Evolutionary conservation across 2,329 filamentous ascomycete species (phyloP).

Genomic region (Fusarium brevicatenulatum): DNA sequence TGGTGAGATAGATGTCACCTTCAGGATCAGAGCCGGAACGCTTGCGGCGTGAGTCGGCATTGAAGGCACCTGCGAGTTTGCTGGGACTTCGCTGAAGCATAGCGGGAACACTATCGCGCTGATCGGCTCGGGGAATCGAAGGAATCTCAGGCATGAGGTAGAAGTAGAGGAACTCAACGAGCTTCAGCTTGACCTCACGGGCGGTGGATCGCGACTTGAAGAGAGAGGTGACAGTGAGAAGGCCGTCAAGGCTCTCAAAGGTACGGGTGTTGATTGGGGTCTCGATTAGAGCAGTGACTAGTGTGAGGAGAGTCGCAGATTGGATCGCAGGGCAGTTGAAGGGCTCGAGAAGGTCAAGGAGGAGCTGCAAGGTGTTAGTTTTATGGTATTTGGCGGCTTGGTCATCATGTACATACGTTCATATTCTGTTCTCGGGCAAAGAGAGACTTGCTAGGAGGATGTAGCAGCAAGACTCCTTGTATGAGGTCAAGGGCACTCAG

Average conservation of each 20-base stretch:
- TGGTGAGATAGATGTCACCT: conserved; percentile 64
- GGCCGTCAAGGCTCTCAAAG: conserved; percentile 91
- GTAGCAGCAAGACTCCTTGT: conserved; percentile 86
- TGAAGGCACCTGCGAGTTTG: conserved; percentile 71
- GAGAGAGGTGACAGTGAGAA: conserved; percentile 89
- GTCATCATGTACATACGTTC: conserved; percentile 70
- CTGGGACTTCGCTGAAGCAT: conserved; percentile 74
- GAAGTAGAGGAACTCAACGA: conserved; percentile 98
- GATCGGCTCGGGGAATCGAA: conserved; percentile 61
- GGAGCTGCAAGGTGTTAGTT: conserved; percentile 62
- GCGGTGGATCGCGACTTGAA: conserved; percentile 90
- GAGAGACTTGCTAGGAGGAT: conserved; percentile 87
- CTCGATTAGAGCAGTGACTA: conserved; percentile 89
- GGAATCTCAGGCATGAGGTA: conserved; percentile 94
- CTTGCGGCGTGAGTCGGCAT: conserved; percentile 46
- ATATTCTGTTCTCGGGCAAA: conserved; percentile 93
- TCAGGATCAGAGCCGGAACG: conserved; percentile 49
- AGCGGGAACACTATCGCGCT: conserved; percentile 57
- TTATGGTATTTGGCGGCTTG: not conserved
- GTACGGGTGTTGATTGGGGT: conserved; percentile 88
- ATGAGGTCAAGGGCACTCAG: conserved; percentile 88
- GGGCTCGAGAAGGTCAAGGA: conserved; percentile 93
- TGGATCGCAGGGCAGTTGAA: conserved; percentile 93
- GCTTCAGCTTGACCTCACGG: conserved; percentile 90
- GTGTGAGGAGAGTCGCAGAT: conserved; percentile 86